A percentile compares a stretch with the other conserved stretches of the same genome.
Conservation (phyloP, 352 stramenopile genomes). For the Halophytophthora polymorphica region DNA sequence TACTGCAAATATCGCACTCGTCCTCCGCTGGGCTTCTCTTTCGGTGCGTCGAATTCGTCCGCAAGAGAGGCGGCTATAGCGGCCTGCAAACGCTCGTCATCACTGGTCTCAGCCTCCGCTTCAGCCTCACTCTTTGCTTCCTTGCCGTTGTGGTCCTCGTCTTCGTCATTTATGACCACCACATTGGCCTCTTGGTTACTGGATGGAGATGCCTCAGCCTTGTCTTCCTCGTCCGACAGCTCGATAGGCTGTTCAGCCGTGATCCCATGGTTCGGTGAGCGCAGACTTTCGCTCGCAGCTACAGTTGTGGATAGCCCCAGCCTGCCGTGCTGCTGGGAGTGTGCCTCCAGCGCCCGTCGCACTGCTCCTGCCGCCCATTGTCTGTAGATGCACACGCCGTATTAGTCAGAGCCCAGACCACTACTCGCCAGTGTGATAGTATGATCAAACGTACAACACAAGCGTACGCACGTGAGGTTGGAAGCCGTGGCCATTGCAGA, state of each 20-base stretch:
- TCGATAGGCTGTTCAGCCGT: slow-evolving; percentile 11
- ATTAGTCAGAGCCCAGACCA: neutral
- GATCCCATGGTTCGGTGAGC: slow-evolving; percentile 3
- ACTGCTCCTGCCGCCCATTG: slow-evolving; percentile 85
- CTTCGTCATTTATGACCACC: slow-evolving; percentile 26
- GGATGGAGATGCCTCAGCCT: slow-evolving; percentile 2
- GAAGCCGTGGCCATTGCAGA: slow-evolving; percentile 80
- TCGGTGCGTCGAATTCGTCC: slow-evolving; percentile 19
- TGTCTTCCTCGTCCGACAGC: slow-evolving; percentile 17
- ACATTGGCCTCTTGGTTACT: slow-evolving; percentile 7
- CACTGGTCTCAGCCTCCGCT: slow-evolving; percentile 6
- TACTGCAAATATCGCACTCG: slow-evolving; percentile 51
- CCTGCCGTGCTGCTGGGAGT: slow-evolving; percentile 45
- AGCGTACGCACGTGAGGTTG: slow-evolving; percentile 62
- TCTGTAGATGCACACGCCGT: slow-evolving; percentile 13
- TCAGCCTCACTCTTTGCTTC: neutral
- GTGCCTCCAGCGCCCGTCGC: slow-evolving; percentile 59
- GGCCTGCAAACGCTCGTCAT: slow-evolving; percentile 26
- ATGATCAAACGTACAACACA: neutral
- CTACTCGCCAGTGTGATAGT: neutral
- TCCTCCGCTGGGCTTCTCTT: slow-evolving; percentile 8
- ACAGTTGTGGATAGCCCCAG: slow-evolving; percentile 1
- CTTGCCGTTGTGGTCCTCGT: slow-evolving; percentile 9
- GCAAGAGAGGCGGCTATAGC: slow-evolving; percentile 34
- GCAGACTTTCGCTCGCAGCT: neutral